Base-by-base conservation (phyloP, 805 yeast species). In the Sugiyamaella marilandica region DNA sequence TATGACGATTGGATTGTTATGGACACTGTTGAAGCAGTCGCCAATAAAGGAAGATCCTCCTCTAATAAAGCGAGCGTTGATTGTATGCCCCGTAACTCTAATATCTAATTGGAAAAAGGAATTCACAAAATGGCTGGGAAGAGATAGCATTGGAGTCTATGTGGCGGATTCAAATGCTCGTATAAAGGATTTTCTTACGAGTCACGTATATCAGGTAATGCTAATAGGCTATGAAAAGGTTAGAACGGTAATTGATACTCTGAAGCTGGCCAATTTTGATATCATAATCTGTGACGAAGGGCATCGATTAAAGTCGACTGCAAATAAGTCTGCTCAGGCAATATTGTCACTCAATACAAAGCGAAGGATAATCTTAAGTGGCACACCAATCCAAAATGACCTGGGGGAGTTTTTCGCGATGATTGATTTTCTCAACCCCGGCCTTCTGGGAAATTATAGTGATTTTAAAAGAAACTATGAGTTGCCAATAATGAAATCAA, bases 381-480 rank as follows among this genome's bases (percentile, higher is more conserved):
- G 97, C 0, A 89, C 97, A 0, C 97, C 96, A 0, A 88, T 94
- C 34, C 99, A 94, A 65, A 94, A 94, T 68, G 96, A 94, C 66
- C 75, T 94, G 46, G 71, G 71, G 2, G 99, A 94, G 65, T 92
- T 87, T 65, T 88, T 74, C 68, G 83, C 85, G 9, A 81, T 94
- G 61, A 79, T 85, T 5, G 85, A 89, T 62, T 92, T 92, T 64
- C 72, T 89, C 10, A 90, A 89, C 62, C 97, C 97, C 0, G 92
- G 91, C 0, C 71, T 86, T 1, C 71, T 94, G 24, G 96, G 96
- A 0, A 70, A 74, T 0, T 77, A 78, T 52, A 72, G 77, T 21
- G 67, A 71, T 14, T 82, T 74, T 52, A 62, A 59, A 35, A 58
- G 76, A 56, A 74, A 74, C 4, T 91, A 65, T 62, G 80, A 87